These are phyloP conservation scores for Juglanconis juglandina DNA, from an alignment of 2,329 filamentous ascomycete species.

Conservation along the genomic window DNA sequence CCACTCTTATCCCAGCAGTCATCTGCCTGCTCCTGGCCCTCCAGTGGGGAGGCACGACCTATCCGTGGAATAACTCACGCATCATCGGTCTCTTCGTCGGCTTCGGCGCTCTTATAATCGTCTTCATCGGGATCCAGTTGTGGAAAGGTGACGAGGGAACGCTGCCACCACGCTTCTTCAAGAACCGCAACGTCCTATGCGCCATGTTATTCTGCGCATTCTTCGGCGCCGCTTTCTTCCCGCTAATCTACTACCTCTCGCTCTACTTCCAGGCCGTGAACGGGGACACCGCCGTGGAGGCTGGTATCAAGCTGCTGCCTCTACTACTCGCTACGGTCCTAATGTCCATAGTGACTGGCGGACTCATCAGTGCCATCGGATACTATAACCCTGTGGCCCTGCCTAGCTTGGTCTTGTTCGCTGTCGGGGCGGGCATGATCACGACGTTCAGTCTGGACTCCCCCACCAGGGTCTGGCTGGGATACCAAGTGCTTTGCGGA, in stretches of 20 bases:
- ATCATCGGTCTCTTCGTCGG: constrained; percentile 52
- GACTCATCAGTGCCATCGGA: constrained; percentile 39
- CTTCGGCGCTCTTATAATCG: constrained; percentile 39
- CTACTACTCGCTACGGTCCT: constrained; percentile 50
- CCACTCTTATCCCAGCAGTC: constrained; percentile 49
- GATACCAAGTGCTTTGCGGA: constrained; percentile 50
- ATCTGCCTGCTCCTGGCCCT: constrained; percentile 53
- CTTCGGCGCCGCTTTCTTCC: constrained; percentile 51
- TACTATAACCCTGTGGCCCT: constrained; percentile 43
- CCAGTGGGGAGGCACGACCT: constrained; percentile 53
- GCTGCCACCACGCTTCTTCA: constrained; percentile 47
- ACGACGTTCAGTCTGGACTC: constrained; percentile 48
- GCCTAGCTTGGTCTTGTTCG: constrained; percentile 36
- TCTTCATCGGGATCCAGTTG: constrained; percentile 46
- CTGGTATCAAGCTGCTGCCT: constrained; percentile 52
- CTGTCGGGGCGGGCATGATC: constrained; percentile 39
- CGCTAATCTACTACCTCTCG: constrained; percentile 51
- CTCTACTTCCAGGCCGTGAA: constrained; percentile 58
- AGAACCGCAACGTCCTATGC: constrained; percentile 39
- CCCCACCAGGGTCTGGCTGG: constrained; percentile 47
- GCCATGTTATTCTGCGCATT: constrained; percentile 42
- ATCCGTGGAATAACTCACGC: constrained; percentile 46
- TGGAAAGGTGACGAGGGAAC: constrained; percentile 46
- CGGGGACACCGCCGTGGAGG: constrained; percentile 34
- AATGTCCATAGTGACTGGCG: constrained; percentile 42